phyloP scores from a whole-genome alignment of 208 protist species.

The Trypanosoma melophagium region DNA sequence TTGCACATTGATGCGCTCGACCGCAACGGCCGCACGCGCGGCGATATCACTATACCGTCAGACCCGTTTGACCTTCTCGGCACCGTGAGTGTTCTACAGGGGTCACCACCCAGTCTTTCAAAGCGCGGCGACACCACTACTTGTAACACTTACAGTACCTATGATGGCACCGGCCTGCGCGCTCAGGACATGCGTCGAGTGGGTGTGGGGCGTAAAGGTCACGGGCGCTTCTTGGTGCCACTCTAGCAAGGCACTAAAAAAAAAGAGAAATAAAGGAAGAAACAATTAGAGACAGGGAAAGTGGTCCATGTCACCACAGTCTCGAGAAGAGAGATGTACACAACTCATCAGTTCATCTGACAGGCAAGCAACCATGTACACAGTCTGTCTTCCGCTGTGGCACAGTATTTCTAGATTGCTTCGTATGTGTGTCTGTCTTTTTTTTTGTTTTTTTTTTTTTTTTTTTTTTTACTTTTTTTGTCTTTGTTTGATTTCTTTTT shows the following conservation, averaged over 20 bases:
- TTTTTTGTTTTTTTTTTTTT: conserved; percentile 14
- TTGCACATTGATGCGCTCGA: conserved; percentile 17
- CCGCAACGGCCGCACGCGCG: conserved; percentile 1
- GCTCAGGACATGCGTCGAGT: too few relatives aligned
- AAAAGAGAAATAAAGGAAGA: neutral
- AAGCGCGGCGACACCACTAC: too few relatives aligned
- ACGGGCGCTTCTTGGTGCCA: conserved; percentile 16
- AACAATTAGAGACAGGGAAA: neutral
- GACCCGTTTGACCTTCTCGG: neutral
- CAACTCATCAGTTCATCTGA: neutral
- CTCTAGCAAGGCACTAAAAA: neutral
- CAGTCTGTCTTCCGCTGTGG: too few relatives aligned
- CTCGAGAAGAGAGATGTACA: too few relatives aligned
- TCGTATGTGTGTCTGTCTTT: too few relatives aligned
- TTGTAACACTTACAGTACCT: too few relatives aligned
- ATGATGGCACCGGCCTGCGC: too few relatives aligned
- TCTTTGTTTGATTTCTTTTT: neutral
- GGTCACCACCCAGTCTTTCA: neutral
- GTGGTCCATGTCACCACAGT: too few relatives aligned
- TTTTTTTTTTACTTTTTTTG: conserved; percentile 16
- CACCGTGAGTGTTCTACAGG: neutral
- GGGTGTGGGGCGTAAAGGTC: conserved; percentile 4
- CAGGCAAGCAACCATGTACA: too few relatives aligned
- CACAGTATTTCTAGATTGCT: too few relatives aligned
- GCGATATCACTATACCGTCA: neutral